Conservation (phyloP, 352 stramenopile genomes). For the Phytophthora syringae region DNA sequence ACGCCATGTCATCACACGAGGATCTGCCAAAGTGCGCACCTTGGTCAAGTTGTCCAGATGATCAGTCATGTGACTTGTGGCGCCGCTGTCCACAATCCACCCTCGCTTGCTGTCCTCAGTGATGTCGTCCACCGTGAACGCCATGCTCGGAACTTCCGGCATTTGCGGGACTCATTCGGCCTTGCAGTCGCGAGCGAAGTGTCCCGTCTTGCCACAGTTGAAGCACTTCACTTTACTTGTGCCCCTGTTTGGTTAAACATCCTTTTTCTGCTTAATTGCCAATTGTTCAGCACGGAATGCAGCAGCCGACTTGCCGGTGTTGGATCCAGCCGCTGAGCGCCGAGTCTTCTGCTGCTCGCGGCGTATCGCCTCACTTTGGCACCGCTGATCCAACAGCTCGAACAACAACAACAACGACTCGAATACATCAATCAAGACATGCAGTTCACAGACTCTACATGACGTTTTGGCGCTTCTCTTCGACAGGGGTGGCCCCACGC, state of each 20-base stretch:
- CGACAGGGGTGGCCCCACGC: not conserved
- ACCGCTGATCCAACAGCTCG: not conserved
- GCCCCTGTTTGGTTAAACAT: no score
- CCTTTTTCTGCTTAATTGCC: not conserved
- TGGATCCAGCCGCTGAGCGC: not conserved
- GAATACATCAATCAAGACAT: not conserved
- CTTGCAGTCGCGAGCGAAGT: no score
- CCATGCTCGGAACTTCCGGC: slow-evolving; percentile 8
- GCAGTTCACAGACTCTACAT: not conserved
- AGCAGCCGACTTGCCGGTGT: not conserved
- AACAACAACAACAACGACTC: not conserved
- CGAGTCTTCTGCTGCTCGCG: not conserved
- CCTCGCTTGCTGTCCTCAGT: not conserved
- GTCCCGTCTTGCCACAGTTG: slow-evolving; percentile 4
- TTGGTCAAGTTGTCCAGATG: slow-evolving; percentile 12
- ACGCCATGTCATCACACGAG: slow-evolving; percentile 5
- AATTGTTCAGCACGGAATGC: not conserved
- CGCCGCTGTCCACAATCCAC: slow-evolving; percentile 13
- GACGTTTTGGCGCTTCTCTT: not conserved
- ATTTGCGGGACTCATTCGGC: no score
- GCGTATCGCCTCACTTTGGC: not conserved
- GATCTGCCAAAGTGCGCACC: slow-evolving; percentile 1
- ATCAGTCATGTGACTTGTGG: slow-evolving; percentile 19
- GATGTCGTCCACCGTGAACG: slow-evolving; percentile 10
- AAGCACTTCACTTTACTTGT: slow-evolving; percentile 6